Percentiles rank a stretch among this genome's conserved stretches.
Conservation (phyloP, 345 rosid genomes). For the Anastatica hierochuntica region DNA sequence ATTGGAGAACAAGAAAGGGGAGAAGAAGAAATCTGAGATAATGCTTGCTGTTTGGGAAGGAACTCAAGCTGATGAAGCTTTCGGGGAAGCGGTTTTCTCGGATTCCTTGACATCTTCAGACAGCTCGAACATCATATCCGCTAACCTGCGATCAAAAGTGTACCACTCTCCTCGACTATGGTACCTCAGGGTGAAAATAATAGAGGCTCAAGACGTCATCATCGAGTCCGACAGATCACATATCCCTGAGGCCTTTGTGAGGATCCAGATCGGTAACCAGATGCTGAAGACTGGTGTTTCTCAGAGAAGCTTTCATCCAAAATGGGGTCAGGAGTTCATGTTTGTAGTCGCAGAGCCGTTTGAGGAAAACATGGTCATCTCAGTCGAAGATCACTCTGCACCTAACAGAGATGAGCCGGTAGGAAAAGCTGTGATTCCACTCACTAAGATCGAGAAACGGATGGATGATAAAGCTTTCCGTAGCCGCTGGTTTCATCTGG, state of each 20-base stretch:
- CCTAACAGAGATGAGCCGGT: conserved; percentile 33
- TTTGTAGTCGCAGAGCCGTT: conserved; percentile 71
- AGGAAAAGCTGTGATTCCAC: conserved; percentile 30
- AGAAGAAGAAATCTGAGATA: conserved; percentile 57
- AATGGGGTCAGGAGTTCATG: conserved; percentile 80
- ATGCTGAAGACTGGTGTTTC: conserved; percentile 38
- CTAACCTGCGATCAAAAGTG: conserved; percentile 72
- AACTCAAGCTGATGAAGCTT: conserved; percentile 93
- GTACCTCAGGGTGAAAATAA: conserved; percentile 69
- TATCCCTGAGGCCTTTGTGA: conserved; percentile 62
- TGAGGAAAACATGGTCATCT: conserved; percentile 32
- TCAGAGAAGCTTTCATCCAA: conserved; percentile 46
- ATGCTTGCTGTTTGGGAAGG: conserved; percentile 99
- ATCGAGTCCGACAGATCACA: conserved; percentile 43
- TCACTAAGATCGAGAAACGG: conserved; percentile 27
- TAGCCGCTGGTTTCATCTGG: conserved; percentile 32
- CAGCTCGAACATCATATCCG: conserved; percentile 30
- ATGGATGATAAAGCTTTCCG: conserved; percentile 14
- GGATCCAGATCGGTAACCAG: conserved; percentile 62
- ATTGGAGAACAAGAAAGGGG: conserved; percentile 46
- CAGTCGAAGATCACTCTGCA: conserved; percentile 34
- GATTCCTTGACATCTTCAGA: conserved; percentile 49
- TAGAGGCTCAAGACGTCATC: conserved; percentile 88
- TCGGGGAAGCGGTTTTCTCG: conserved; percentile 77
- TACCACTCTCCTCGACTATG: conserved; percentile 88